Conservation (phyloP, 2,329 filamentous ascomycete genomes). For the Dothideomycetes sp. region DNA sequence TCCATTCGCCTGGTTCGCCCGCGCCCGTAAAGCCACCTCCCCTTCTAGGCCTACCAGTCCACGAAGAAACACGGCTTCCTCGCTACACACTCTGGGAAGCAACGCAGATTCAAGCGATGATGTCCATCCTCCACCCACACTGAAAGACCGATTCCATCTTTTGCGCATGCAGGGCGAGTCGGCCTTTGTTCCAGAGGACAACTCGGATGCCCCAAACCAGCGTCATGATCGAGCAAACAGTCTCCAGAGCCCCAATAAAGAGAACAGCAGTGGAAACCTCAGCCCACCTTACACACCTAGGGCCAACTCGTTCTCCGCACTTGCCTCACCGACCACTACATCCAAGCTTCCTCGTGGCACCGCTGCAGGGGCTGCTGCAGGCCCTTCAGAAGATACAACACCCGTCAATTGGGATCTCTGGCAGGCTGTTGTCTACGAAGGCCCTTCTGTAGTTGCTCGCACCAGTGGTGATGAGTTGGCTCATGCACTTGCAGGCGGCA, state of each 20-base stretch:
- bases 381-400: slow-evolving; percentile 59
- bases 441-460: slow-evolving; percentile 75
- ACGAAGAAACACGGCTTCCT: slow-evolving; percentile 69
- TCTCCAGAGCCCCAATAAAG: slow-evolving; percentile 33
- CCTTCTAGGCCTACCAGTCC: slow-evolving; percentile 34
- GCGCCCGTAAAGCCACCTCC: slow-evolving; percentile 48
- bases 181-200: slow-evolving; percentile 13
- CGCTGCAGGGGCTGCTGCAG: slow-evolving; percentile 68
- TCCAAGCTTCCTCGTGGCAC: slow-evolving; percentile 72
- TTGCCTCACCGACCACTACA: slow-evolving; percentile 45
- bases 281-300: slow-evolving; percentile 13
- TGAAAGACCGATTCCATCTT: slow-evolving; percentile 71
- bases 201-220: slow-evolving; percentile 8
- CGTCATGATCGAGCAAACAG: slow-evolving; percentile 31
- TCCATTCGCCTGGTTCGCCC: slow-evolving; percentile 77
- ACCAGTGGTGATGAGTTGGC: slow-evolving; percentile 86
- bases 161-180: slow-evolving; percentile 53
- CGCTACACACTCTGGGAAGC: slow-evolving; percentile 67
- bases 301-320: slow-evolving; percentile 19
- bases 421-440: slow-evolving; percentile 93
- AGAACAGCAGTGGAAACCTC: slow-evolving; percentile 17
- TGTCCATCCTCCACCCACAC: slow-evolving; percentile 51
- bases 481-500: slow-evolving; percentile 81
- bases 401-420: slow-evolving; percentile 98
- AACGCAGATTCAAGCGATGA: slow-evolving; percentile 59